phyloP scores from a whole-genome alignment of 2,329 filamentous ascomycete species.

The Leptographium lundbergii region DNA sequence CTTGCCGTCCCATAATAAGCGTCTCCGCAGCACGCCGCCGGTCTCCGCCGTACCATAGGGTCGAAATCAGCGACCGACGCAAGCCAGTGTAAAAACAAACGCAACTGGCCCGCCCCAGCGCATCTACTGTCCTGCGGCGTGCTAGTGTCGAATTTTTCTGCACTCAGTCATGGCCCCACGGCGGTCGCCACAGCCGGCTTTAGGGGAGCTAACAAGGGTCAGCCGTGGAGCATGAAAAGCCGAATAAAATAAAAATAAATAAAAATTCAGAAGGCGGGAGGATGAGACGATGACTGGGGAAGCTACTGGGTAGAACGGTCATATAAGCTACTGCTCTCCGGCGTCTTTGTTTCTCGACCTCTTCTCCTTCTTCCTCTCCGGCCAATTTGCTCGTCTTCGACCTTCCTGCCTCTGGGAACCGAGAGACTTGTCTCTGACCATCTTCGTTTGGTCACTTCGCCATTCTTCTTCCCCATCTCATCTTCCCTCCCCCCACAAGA shows the following conservation, averaged over 20 bases:
- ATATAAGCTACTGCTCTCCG: conserved; percentile 5
- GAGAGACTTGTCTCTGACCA: neutral
- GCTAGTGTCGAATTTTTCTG: neutral
- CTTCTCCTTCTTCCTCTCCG: neutral
- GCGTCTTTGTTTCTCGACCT: neutral
- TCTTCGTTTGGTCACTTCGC: neutral
- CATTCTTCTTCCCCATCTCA: neutral
- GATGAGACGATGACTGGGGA: neutral
- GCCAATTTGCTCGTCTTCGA: neutral
- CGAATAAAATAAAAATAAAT: neutral
- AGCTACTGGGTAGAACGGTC: neutral
- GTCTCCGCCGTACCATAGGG: conserved; percentile 8
- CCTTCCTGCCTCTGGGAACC: neutral
- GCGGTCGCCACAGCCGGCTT: neutral
- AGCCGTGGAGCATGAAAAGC: neutral
- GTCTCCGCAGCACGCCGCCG: conserved; percentile 2
- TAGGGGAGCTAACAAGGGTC: neutral
- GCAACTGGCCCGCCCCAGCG: neutral
- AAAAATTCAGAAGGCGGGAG: neutral
- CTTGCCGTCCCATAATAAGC: neutral
- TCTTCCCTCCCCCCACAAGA: conserved; percentile 9
- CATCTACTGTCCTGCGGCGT: no score
- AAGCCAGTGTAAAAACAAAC: neutral
- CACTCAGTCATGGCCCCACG: neutral
- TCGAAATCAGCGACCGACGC: conserved; percentile 7